phyloP scores from a whole-genome alignment of 768 basidiomycete genomes.

The Mycena filopes region DNA sequence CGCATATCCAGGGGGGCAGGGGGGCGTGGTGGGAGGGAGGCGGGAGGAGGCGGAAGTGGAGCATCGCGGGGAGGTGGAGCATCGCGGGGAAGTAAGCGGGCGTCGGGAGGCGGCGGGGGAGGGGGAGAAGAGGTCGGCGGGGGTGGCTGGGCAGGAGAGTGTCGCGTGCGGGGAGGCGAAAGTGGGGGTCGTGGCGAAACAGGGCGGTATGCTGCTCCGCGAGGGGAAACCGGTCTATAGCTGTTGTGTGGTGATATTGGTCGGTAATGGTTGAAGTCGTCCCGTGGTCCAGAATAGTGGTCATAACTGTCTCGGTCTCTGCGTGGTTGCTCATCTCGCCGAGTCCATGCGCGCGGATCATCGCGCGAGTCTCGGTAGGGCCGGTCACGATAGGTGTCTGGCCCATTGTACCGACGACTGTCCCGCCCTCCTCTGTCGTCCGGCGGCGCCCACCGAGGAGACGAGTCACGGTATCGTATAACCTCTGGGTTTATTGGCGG shows the following conservation, averaged over 20 bases:
- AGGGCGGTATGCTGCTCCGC: conserved; percentile 35
- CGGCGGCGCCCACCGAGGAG: conserved; percentile 16
- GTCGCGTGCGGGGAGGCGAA: conserved; percentile 33
- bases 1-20: conserved; percentile 56
- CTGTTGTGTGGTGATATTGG: conserved; percentile 23
- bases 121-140: conserved; percentile 38
- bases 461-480: conserved; percentile 20
- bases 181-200: conserved; percentile 32
- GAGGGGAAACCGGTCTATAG: conserved; percentile 31
- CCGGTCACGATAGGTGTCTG: conserved; percentile 31
- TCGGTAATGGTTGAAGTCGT: conserved; percentile 10
- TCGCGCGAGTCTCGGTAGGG: conserved; percentile 21
- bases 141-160: conserved; percentile 35
- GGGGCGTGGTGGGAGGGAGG: conserved; percentile 55
- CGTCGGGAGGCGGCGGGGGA: conserved; percentile 42
- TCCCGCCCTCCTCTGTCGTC: conserved; percentile 15
- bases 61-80: conserved; percentile 42
- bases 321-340: conserved; percentile 19
- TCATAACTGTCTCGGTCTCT: conserved; percentile 8
- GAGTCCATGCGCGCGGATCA: conserved; percentile 25
- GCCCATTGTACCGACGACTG: conserved; percentile 16
- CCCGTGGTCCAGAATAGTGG: conserved; percentile 1
- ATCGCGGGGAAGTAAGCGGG: conserved; percentile 41
- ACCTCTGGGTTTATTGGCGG: conserved; percentile 30
- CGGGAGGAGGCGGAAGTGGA: conserved; percentile 48